Evolutionary conservation across 2,329 filamentous ascomycete genomes (phyloP), one percentile per base, ranked within the genome.

Genomic region (Fusarium globosum): DNA sequence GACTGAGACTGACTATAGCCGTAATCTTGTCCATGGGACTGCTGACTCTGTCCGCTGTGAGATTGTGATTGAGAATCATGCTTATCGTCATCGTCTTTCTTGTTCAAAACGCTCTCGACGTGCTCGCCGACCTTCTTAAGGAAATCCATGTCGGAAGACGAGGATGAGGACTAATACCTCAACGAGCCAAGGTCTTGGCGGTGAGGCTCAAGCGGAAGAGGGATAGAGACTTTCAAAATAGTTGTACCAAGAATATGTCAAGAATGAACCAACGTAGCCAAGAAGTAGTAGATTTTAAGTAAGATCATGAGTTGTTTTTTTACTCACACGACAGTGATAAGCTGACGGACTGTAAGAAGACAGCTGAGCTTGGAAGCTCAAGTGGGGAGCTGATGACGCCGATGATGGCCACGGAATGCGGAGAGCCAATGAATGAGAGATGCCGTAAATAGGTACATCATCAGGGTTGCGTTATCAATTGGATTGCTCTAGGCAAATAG

Each of bases 51-150:
- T 20, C 58, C 58, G 3, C 33, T 41, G 28, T 69, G 51, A 42
- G 67, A 65, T 21, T 69, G 66, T 16, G 85, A 84, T 68, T 87
- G 85, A 33, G 86, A 86, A 63, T 86, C 85, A 48, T 80, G 68
- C 39, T 81, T 79, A 43, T 80, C 81, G 36, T 85, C 73, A 20
- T 81, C 79, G 23, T 81, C 79, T 48, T 81, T 81, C 45, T 83
- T 81, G 49, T 85, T 73, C 42, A 79, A 45, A 56, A 55, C 56
- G 43, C 62, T 61, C 14, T 73, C 72, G 18, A 78, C 73, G 52
- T 72, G 69, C 62, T 73, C 69, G 57, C 74, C 69, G 38, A 78
- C 67, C 48, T 78, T 75, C 62, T 82, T 82, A 67, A 87, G 82
- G 71, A 88, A 77, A 57, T 78, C 75, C 78, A 79, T 79, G 51